Evolutionary conservation across 2,329 filamentous ascomycete genomes (phyloP), one percentile per base, ranked within the genome.

Genomic region (Phyllosticta capitalensis): DNA sequence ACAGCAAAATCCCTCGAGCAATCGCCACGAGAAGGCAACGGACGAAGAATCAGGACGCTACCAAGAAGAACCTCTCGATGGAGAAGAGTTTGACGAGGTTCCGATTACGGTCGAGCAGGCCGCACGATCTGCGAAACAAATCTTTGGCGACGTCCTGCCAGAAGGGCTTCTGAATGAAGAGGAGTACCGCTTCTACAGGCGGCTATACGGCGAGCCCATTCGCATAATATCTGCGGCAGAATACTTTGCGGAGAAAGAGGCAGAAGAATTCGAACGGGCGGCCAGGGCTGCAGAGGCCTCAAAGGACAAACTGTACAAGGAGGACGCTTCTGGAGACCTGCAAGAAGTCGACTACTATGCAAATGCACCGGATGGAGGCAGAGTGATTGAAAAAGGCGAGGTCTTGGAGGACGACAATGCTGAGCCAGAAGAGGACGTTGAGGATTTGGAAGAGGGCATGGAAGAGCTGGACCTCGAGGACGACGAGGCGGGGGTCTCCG

Each of bases 71-170:
- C 20, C 2, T 6, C 20, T 49, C 14, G 57, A 22, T 6, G 24
- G 6, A 6, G 3, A 49, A n/a, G 20, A 28, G 5, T n/a, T 19
- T 1, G 48, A 19, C 21, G 26, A 30, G 20, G 48, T 62, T 22
- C n/a, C 45, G 21, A 53, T 52, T 54, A 76, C 81, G 5, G 76
- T 83, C 59, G 87, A 90, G 68, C 76, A 78, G 10, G 75, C 86
- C 7, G 90, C 90, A 30, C 83, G 88, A 59, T 79, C 84, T 65
- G 87, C 89, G 38, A 84, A 87, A 66, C 86, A 89, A 63, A 79
- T 83, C 9, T 95, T 90, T 71, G 87, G 90, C 62, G 86, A 94
- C 67, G 85, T 81, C 0, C 73, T 96, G 22, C 92, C 92, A 0
- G 82, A 84, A 30, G 85, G 81, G 33, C 83, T 89, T 65, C 72